phyloP scores from a whole-genome alignment of 1,139 yeast genomes.

The Candida smagusa region DNA sequence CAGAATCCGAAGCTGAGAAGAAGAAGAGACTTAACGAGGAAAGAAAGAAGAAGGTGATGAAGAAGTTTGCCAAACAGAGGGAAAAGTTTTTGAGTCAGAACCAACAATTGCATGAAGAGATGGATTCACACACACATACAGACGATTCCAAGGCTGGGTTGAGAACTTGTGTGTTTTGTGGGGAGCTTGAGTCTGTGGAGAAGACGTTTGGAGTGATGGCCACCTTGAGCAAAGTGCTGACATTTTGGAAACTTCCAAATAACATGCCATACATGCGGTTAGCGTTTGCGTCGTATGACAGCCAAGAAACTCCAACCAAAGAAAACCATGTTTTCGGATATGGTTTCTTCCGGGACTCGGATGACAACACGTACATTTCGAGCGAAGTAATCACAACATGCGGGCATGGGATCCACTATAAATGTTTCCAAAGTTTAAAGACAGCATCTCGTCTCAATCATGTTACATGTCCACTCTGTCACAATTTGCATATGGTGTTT shows the following conservation, averaged over 20 bases:
- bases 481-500: constrained; percentile 44
- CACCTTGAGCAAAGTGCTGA: constrained; percentile 31
- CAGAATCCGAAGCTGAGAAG: constrained; percentile 43
- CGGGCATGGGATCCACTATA: constrained; percentile 66
- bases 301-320: constrained; percentile 11
- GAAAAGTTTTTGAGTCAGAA: constrained; percentile 35
- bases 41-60: constrained; percentile 37
- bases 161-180: constrained; percentile 66
- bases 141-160: constrained; percentile 9
- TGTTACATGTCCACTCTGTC: constrained; percentile 64
- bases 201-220: constrained; percentile 57
- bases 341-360: constrained; percentile 21
- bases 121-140: constrained; percentile 9
- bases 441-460: constrained; percentile 12
- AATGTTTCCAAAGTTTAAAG: constrained; percentile 38
- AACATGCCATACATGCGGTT: constrained; percentile 7
- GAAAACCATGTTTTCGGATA: constrained; percentile 20
- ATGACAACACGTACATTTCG: constrained; percentile 12
- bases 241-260: constrained; percentile 49
- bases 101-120: constrained; percentile 19
- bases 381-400: constrained; percentile 53
- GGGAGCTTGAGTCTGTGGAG: constrained; percentile 47
- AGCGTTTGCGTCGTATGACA: constrained; percentile 29
- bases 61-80: constrained; percentile 41
- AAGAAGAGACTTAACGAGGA: constrained; percentile 38